Percentiles rank a stretch among this genome's conserved stretches.
Evolutionary conservation across 805 yeast genomes (phyloP).

Genomic region (Cyberlindnera nakhonratchasimensis): DNA sequence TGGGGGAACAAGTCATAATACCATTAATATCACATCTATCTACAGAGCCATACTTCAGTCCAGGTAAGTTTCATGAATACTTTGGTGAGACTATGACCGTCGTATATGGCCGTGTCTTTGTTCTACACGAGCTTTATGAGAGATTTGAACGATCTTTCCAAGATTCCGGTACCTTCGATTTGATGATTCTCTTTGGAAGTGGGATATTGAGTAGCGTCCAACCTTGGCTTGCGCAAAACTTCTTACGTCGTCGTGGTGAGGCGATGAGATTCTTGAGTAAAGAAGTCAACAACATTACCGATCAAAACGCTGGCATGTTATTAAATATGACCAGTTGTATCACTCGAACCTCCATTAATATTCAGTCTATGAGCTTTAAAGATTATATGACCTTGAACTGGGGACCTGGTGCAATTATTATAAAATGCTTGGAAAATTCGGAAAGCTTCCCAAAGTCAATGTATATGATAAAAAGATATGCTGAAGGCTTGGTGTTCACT

Average conservation of each 20-base stretch:
- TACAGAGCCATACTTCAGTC: slow-evolving; percentile 13
- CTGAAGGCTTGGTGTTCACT: slow-evolving; percentile 23
- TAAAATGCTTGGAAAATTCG: slow-evolving; percentile 17
- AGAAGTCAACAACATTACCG: slow-evolving; percentile 12
- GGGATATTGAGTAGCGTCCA: slow-evolving; percentile 13
- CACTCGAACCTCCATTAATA: slow-evolving; percentile 12
- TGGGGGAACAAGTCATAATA: not conserved
- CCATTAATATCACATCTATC: slow-evolving; percentile 14
- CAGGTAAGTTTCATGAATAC: slow-evolving; percentile 11
- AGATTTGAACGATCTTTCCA: not conserved
- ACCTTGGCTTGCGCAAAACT: slow-evolving; percentile 8
- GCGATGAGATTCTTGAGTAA: slow-evolving; percentile 13
- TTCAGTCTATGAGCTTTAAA: slow-evolving; percentile 7
- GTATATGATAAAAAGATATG: slow-evolving; percentile 11
- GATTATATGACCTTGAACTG: slow-evolving; percentile 21
- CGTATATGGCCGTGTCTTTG: slow-evolving; percentile 16
- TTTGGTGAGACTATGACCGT: slow-evolving; percentile 20
- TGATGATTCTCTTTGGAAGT: slow-evolving; percentile 12
- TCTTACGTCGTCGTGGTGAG: slow-evolving; percentile 18
- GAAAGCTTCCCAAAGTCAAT: slow-evolving; percentile 16
- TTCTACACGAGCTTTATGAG: slow-evolving; percentile 8
- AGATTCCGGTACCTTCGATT: slow-evolving; percentile 10
- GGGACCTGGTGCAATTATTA: slow-evolving; percentile 22
- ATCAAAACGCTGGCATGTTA: slow-evolving; percentile 16
- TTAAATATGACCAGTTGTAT: slow-evolving; percentile 11